Conservation (phyloP, 306 rosid species). For the Ormosia semicastrata region DNA sequence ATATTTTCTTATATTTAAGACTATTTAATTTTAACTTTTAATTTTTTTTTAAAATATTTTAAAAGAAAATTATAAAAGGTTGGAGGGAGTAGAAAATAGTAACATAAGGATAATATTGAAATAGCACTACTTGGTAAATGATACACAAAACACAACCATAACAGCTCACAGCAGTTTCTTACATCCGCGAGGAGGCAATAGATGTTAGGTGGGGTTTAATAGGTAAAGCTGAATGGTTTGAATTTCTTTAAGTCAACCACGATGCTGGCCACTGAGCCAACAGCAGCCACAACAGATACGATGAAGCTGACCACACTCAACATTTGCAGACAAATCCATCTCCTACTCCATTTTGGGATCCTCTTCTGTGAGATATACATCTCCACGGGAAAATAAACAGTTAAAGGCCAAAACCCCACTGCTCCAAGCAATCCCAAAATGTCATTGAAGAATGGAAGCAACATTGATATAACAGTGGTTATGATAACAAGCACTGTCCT, state of each 20-base stretch:
- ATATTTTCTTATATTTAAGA: too few species aligned
- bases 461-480: conserved; percentile 67
- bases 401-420: conserved; percentile 78
- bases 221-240: conserved; percentile 41
- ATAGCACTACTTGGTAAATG: background rate
- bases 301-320: conserved; percentile 50
- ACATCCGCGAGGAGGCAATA: background rate
- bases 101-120: background rate
- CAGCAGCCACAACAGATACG: conserved; percentile 47
- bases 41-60: too few species aligned
- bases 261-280: conserved; percentile 65
- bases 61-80: too few species aligned
- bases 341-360: conserved; percentile 62
- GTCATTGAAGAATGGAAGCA: conserved; percentile 81
- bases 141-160: background rate
- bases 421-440: conserved; percentile 74
- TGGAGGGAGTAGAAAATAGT: too few species aligned
- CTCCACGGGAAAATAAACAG: conserved; percentile 64
- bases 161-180: background rate
- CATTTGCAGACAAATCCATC: conserved; percentile 53
- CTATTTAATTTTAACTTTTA: too few species aligned
- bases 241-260: conserved; percentile 39
- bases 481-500: conserved; percentile 59
- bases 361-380: conserved; percentile 64
- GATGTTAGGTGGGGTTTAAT: conserved; percentile 12